Base-by-base conservation (phyloP, 2,329 filamentous ascomycete species). In the Alternaria gansuensis region DNA sequence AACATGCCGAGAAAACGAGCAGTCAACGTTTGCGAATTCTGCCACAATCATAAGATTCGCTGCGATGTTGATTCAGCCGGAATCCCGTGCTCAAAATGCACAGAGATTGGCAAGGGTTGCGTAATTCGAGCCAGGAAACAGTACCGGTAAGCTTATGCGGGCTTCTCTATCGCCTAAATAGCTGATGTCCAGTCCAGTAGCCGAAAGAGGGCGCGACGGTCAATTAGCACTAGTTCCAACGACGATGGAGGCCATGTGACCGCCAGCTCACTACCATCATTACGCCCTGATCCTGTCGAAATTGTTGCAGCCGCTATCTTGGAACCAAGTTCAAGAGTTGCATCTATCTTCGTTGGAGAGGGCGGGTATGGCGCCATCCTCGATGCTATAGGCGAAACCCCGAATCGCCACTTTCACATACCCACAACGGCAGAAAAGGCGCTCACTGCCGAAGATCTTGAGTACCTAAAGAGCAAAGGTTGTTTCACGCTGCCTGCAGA, bases 391-490 rank as follows among this genome's bases (percentile, higher is more conserved):
- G 34, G n/a, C 34, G 34, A 37, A 37, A 37, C 34, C 11, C 5
- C 34, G 11, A 26, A 57, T 21, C 56, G 45, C 14, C 59, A 62
- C 37, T 65, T 65, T 46, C 33, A 60, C 44, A 39, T 65, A 3
- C 57, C 57, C 33, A 45, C 56, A 11, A 31, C 56, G 5, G 51
- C 54, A 33, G 59, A 60, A 44, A 56, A 58, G 24, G 41, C 51
- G 21, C 56, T 65, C 34, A 51, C 60, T 64, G 39, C 64, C 63
- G 53, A 71, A 51, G 70, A 72, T 40, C 57, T 73, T 5, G 57
- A 64, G 26, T 72, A 71, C 51, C 65, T 79, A 5, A 66, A 67
- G 41, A 55, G 55, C 5, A 79, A 79, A 59, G 77, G 77, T 0
- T 74, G 73, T 21, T 78, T 78, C 57, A 69, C 57, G 23, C 60